Percentiles rank a stretch among this genome's conserved stretches.
Evolutionary conservation across 164 flowering plant species (phyloP).

Genomic region (Tetrastigma voinierianum): DNA sequence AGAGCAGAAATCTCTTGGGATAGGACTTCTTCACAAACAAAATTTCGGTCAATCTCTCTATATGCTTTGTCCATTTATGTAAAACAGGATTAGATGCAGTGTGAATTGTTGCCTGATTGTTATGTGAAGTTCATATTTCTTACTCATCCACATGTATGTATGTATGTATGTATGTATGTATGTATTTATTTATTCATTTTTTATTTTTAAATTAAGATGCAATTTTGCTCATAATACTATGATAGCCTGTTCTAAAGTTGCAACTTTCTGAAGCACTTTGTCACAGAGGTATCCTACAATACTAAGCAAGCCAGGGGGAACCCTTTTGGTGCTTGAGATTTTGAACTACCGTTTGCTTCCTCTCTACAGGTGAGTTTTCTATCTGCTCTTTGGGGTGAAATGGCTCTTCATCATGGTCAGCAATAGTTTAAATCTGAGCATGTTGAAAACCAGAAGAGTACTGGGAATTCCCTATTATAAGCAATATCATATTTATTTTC

Average conservation of each 20-base stretch:
- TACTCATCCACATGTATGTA: too few species aligned
- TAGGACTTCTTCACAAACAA: too few species aligned
- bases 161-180: too few species aligned
- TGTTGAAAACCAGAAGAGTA: not conserved
- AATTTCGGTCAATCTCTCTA: too few species aligned
- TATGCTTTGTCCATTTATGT: too few species aligned
- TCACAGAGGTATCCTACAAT: conserved; percentile 68
- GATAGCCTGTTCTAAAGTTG: conserved; percentile 2
- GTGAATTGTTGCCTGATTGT: too few species aligned
- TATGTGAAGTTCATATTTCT: too few species aligned
- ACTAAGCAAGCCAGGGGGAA: conserved; percentile 74
- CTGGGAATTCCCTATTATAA: not conserved
- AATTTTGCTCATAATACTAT: not conserved
- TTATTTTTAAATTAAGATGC: conserved; percentile 1
- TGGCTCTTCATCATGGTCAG: not conserved
- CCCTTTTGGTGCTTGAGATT: conserved; percentile 83
- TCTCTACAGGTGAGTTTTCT: conserved; percentile 69
- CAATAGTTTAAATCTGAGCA: not conserved
- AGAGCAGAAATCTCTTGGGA: too few species aligned
- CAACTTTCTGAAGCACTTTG: conserved; percentile 60
- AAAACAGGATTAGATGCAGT: too few species aligned
- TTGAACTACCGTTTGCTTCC: conserved; percentile 92
- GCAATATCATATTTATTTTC: not conserved
- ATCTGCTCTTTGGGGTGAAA: not conserved
- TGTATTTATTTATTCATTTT: not conserved